Conservation (phyloP, 2,329 filamentous ascomycete genomes). For the Botrytis deweyae region DNA sequence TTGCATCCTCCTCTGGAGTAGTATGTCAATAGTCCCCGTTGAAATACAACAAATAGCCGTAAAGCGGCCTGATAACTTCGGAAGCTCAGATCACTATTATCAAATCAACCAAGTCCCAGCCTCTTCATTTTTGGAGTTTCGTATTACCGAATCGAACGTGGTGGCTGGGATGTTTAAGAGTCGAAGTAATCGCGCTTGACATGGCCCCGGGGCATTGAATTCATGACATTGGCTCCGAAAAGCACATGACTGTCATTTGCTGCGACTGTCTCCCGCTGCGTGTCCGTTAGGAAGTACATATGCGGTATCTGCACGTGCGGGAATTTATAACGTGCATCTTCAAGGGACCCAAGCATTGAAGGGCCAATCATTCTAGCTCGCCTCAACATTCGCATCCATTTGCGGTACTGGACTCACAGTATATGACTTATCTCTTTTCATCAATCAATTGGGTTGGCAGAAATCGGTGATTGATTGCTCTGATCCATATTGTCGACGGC, state of each 20-base stretch:
- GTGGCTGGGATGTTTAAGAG: conserved; percentile 4
- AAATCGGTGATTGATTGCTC: neutral
- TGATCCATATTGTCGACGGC: neutral
- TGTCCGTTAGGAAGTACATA: conserved; percentile 27
- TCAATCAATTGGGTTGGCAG: conserved; percentile 2
- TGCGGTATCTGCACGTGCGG: conserved; percentile 30
- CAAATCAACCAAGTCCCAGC: neutral
- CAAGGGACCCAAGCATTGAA: conserved; percentile 23
- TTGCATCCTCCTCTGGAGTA: conserved; percentile 10
- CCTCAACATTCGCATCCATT: conserved; percentile 25
- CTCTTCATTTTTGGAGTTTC: conserved; percentile 13
- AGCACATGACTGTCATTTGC: conserved; percentile 31
- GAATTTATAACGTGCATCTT: conserved; percentile 26
- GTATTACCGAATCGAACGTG: neutral
- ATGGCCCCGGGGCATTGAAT: neutral
- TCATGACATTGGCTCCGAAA: conserved; percentile 19
- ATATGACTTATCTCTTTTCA: conserved; percentile 24
- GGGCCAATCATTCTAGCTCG: conserved; percentile 27
- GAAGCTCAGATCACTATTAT: neutral
- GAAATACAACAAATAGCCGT: conserved; percentile 7
- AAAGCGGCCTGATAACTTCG: conserved; percentile 12
- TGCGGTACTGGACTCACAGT: conserved; percentile 3
- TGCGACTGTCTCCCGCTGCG: conserved; percentile 27
- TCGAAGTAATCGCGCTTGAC: conserved; percentile 9
- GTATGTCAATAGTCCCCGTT: neutral